Percentiles rank a stretch among this genome's conserved stretches.
Conservation (phyloP, 1,139 yeast species). For the Suhomyces taliae region DNA sequence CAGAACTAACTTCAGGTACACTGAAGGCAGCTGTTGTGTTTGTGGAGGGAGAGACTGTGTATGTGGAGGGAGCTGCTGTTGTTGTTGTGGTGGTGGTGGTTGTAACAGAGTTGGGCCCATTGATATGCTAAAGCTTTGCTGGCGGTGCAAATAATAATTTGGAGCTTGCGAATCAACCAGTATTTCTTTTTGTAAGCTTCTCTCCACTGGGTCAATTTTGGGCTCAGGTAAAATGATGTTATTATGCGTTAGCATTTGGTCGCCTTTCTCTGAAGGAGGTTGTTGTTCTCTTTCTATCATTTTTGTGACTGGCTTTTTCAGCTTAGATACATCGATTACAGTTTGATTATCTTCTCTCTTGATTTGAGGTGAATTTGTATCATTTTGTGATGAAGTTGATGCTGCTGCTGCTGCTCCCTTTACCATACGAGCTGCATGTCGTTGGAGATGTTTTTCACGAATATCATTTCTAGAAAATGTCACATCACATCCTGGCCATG, state of each 20-base stretch:
- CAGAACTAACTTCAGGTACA: neutral
- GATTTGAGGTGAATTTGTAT: neutral
- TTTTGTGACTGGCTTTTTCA: neutral
- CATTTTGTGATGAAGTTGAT: neutral
- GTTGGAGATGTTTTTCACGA: constrained; percentile 34
- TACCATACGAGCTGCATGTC: constrained; percentile 22
- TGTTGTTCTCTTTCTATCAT: neutral
- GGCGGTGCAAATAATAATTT: neutral
- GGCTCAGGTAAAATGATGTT: neutral
- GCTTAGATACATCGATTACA: neutral
- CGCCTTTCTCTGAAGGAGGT: neutral
- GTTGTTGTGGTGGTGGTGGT: neutral
- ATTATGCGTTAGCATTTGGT: neutral
- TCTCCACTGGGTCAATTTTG: neutral
- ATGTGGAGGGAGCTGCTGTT: neutral
- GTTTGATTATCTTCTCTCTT: neutral
- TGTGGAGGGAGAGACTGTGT: neutral
- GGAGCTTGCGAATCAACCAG: neutral
- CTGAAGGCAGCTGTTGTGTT: neutral
- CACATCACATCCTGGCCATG: constrained; percentile 32
- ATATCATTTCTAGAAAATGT: constrained; percentile 39
- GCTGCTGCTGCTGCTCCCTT: neutral
- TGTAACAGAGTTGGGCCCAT: neutral
- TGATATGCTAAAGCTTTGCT: neutral
- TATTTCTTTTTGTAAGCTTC: neutral